phyloP scores from a whole-genome alignment of 2,329 filamentous ascomycete species.

The Fusarium austroafricanum region DNA sequence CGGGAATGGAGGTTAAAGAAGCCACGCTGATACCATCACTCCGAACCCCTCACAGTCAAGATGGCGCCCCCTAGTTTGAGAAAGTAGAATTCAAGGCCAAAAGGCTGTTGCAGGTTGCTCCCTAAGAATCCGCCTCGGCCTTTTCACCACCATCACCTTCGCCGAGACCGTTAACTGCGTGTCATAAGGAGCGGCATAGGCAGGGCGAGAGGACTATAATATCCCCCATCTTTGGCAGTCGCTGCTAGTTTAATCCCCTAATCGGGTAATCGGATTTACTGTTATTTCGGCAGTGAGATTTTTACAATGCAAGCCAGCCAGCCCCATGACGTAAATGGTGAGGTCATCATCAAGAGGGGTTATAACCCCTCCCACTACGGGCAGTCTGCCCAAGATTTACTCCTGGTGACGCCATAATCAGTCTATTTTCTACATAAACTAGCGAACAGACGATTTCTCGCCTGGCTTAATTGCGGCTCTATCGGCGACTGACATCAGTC shows the following conservation, averaged over 20 bases:
- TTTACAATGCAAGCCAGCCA: background rate
- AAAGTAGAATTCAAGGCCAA: background rate
- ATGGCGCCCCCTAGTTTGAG: slow-evolving; percentile 4
- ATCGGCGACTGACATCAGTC: no score
- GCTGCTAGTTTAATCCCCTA: background rate
- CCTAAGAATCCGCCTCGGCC: no score
- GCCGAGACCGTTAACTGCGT: no score
- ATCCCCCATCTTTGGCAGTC: no score
- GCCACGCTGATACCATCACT: no score
- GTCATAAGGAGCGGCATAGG: no score
- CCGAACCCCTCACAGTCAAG: no score
- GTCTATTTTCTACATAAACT: background rate
- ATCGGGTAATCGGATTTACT: background rate
- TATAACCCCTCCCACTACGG: background rate
- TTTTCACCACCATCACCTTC: no score
- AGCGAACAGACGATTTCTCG: no score
- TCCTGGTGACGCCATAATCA: background rate
- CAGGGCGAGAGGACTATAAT: no score
- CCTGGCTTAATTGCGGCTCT: no score
- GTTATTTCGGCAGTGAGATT: background rate
- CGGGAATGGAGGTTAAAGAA: background rate
- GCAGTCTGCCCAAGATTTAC: background rate
- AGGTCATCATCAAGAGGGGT: background rate
- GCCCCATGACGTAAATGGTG: background rate
- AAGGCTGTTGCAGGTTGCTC: background rate